These are phyloP conservation scores for Mycena sp. DNA, from an alignment of 1,284 basidiomycete species.

Conservation along the genomic window DNA sequence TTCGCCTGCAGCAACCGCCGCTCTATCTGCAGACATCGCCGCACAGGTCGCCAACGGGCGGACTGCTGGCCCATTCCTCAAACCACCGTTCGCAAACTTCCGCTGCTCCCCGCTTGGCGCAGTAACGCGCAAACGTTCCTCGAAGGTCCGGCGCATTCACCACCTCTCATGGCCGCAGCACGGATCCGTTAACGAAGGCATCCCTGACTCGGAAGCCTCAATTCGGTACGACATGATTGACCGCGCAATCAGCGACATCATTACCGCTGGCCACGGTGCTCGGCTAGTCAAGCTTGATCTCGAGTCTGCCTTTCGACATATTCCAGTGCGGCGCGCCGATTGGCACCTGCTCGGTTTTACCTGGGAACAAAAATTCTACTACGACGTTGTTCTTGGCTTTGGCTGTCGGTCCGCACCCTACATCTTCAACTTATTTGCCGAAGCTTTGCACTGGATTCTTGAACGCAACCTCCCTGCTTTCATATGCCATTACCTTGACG, in stretches of 20 bases:
- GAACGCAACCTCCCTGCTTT: conserved; percentile 34
- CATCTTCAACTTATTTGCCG: conserved; percentile 51
- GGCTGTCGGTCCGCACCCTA: conserved; percentile 41
- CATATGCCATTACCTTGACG: conserved; percentile 34
- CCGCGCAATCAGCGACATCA: no score
- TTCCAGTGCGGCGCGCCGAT: conserved; percentile 43
- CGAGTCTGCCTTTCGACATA: conserved; percentile 48
- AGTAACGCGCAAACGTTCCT: no score
- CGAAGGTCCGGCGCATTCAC: no score
- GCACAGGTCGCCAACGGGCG: conserved; percentile 22
- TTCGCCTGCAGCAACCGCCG: conserved; percentile 23
- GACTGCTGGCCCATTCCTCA: conserved; percentile 32
- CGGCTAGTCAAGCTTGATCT: conserved; percentile 51
- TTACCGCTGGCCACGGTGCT: conserved; percentile 36
- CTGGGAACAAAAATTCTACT: conserved; percentile 43
- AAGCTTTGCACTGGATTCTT: conserved; percentile 47
- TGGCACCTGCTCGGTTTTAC: conserved; percentile 47
- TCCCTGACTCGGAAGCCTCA: conserved; percentile 40
- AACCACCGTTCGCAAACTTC: no score
- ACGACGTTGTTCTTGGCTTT: conserved; percentile 40
- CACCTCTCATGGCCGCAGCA: conserved; percentile 39
- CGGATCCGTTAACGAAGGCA: conserved; percentile 49
- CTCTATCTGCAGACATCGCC: conserved; percentile 13
- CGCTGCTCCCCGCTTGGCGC: no score
- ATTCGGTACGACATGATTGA: conserved; percentile 44